phyloP scores from a whole-genome alignment of 179 eudicot genomes.

The Vitellaria paradoxa region DNA sequence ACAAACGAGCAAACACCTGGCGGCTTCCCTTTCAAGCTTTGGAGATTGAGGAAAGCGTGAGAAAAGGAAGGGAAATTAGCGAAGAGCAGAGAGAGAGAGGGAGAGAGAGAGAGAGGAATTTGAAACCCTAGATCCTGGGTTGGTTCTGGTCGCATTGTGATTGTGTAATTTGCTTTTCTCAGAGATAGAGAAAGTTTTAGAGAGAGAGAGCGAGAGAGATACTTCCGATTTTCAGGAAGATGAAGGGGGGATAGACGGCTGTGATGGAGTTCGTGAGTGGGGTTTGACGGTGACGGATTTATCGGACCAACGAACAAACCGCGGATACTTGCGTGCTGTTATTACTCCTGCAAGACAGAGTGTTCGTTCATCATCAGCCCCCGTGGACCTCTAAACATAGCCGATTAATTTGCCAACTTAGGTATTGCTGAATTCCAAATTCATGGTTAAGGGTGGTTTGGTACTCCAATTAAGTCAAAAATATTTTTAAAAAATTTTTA shows the following conservation, averaged over 20 bases:
- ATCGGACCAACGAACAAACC: background rate
- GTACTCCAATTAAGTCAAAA: too few species aligned
- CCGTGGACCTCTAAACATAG: too few species aligned
- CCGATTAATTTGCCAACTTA: too few species aligned
- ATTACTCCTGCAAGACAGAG: too few species aligned
- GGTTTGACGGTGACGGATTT: background rate
- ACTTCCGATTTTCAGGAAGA: background rate
- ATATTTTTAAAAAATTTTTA: too few species aligned
- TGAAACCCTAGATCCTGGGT: constrained; percentile 13
- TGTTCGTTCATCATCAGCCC: too few species aligned
- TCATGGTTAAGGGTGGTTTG: too few species aligned
- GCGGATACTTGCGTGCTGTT: background rate
- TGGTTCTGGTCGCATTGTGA: too few species aligned
- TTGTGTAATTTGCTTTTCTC: too few species aligned
- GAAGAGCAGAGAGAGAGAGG: background rate
- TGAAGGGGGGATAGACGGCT: background rate
- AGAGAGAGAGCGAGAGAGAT: background rate
- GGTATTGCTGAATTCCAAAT: too few species aligned
- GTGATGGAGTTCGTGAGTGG: background rate
- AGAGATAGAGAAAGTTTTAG: too few species aligned
- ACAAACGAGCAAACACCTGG: background rate
- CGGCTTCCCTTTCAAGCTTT: too few species aligned
- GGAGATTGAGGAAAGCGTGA: background rate
- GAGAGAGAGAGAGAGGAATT: background rate
- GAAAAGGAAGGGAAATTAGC: background rate